These are phyloP conservation scores for Penicillium sumatraense DNA, from an alignment of 2,329 filamentous ascomycete species.

Conservation along the genomic window DNA sequence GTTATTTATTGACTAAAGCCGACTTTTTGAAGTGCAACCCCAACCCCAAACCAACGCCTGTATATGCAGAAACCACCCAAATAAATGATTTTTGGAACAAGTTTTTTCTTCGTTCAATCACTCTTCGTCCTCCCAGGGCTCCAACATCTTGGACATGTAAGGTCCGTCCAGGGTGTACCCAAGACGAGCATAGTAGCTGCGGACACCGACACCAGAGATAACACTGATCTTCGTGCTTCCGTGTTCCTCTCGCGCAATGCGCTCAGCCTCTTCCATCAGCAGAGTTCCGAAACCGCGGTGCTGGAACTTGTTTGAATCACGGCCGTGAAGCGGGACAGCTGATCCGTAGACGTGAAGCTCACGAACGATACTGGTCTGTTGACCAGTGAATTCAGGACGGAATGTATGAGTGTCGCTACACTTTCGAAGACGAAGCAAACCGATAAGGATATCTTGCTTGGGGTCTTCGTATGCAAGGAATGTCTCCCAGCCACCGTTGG, in stretches of 20 bases:
- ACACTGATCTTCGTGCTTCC: slow-evolving; percentile 93
- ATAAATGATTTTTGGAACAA: background rate
- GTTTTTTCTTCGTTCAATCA: slow-evolving; percentile 19
- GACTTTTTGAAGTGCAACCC: slow-evolving; percentile 18
- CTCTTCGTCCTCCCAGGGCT: slow-evolving; percentile 45
- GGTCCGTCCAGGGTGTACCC: slow-evolving; percentile 94
- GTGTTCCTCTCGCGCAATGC: slow-evolving; percentile 93
- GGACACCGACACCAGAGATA: slow-evolving; percentile 95
- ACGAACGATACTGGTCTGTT: slow-evolving; percentile 88
- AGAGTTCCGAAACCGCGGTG: slow-evolving; percentile 96
- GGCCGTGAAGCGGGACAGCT: slow-evolving; percentile 93
- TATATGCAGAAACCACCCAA: slow-evolving; percentile 17
- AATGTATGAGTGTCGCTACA: slow-evolving; percentile 92
- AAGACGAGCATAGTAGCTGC: slow-evolving; percentile 91
- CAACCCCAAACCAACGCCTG: slow-evolving; percentile 25
- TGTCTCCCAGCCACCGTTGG: slow-evolving; percentile 98
- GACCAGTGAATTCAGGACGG: slow-evolving; percentile 79
- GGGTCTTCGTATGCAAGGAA: slow-evolving; percentile 98
- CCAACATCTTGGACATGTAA: slow-evolving; percentile 66
- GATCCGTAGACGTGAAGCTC: slow-evolving; percentile 97
- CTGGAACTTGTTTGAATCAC: slow-evolving; percentile 96
- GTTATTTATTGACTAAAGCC: slow-evolving; percentile 25
- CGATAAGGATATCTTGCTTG: slow-evolving; percentile 97
- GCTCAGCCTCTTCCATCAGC: slow-evolving; percentile 96
- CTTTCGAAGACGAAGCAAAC: slow-evolving; percentile 83